Base-by-base conservation (phyloP, 106 monocot genomes). In the Dendrobium huoshanense region DNA sequence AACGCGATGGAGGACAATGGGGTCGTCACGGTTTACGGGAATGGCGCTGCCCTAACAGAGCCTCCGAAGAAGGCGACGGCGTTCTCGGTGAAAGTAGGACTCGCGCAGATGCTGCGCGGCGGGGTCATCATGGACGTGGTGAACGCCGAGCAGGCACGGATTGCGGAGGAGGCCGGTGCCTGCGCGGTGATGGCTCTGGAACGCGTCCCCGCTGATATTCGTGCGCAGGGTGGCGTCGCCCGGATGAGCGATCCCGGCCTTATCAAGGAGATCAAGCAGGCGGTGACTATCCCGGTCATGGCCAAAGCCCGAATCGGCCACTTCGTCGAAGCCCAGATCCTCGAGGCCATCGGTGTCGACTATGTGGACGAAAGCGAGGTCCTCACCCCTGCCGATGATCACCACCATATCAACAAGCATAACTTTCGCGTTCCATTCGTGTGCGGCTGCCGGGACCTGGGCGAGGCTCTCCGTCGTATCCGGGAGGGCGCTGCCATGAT, bases 121-220 rank as follows among this genome's bases (percentile, higher is more conserved):
- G 90, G 90, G 25, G 90, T 90, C 29, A 90, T 90, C 78, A 90
- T 90, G 88, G 90, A 90, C 75, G 90, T 90, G 27, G 85, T 61
- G 55, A 87, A 82, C 74, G 78, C 85, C 25, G 90, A 91, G 77
- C 91, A 91, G 77, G 91, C 91, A 3, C 86, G 88, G 43, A 61
- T 91, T 29, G 91, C 91, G 13, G 88, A 91, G 81, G 88, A 86
- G 72, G 91, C 91, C 20, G 91, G 88, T 17, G 91, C 91, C 48
- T 87, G 87, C 82, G 88, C 90, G 2, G 90, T 90, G 61, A 90
- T 90, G 90, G 90, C 91, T 20, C 82, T 91, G 19, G 92, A 92
- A 84, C 89, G 92, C 75, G 92, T 92, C 55, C 92, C 89, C 33
- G 89, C 92, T 61, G 92, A 92, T 85, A 92, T 92, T 81, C 89